Conservation (phyloP, 441 rosid genomes). For the Kokia cookei region DNA sequence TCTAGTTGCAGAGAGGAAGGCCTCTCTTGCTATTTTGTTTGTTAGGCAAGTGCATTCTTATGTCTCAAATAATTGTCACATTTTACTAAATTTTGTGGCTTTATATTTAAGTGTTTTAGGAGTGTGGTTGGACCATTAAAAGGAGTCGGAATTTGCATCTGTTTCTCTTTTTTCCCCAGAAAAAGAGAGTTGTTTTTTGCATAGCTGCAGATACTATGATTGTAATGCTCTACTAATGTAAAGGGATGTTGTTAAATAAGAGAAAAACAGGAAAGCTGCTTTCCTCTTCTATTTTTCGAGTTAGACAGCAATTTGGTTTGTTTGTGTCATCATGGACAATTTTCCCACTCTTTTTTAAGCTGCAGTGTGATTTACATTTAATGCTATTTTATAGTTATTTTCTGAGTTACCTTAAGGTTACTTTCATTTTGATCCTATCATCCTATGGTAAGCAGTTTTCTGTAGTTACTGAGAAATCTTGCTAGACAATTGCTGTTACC, state of each 20-base stretch:
- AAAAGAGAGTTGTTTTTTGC: neutral
- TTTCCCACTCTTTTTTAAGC: neutral
- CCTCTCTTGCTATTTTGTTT: neutral
- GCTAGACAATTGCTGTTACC: neutral
- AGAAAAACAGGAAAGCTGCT: neutral
- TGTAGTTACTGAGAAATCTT: neutral
- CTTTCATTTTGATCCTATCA: neutral
- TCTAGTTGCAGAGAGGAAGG: constrained; percentile 1
- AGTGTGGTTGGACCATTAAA: neutral
- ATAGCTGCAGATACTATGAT: neutral
- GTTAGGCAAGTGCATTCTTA: neutral
- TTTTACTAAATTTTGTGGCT: neutral
- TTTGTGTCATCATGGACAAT: neutral
- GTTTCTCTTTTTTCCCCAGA: neutral
- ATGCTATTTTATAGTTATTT: neutral
- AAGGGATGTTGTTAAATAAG: neutral
- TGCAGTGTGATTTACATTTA: neutral
- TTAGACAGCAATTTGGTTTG: neutral
- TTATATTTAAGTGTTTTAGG: neutral
- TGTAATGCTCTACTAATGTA: neutral
- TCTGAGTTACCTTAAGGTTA: neutral
- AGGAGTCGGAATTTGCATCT: neutral
- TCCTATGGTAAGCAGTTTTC: neutral
- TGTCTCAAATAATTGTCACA: neutral
- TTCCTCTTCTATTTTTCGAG: neutral